These are phyloP conservation scores for Fomitopsis betulina DNA, from an alignment of 1,284 basidiomycete species.

Conservation along the genomic window DNA sequence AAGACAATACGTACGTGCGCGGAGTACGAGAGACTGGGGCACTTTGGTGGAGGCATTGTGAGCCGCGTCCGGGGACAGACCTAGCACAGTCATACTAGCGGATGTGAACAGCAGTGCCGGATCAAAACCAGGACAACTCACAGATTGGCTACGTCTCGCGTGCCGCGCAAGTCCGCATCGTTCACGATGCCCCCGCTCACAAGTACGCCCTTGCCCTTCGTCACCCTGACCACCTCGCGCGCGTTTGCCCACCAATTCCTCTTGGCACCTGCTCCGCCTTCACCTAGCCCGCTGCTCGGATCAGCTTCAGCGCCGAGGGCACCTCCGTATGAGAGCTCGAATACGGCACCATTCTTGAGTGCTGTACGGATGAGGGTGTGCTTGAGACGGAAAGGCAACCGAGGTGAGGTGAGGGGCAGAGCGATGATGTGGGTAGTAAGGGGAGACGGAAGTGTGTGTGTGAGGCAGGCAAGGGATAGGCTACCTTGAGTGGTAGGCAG, in stretches of 20 bases:
- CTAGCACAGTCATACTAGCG: constrained; percentile 54
- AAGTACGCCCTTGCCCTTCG: constrained; percentile 71
- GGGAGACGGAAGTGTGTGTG: constrained; percentile 74
- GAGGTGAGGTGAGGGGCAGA: constrained; percentile 74
- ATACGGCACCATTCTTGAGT: constrained; percentile 77
- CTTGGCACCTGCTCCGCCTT: constrained; percentile 51
- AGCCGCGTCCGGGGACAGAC: constrained; percentile 59
- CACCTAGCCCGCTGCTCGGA: constrained; percentile 41
- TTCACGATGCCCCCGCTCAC: constrained; percentile 59
- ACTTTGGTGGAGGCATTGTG: constrained; percentile 56
- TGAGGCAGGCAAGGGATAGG: constrained; percentile 77
- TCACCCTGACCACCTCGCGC: constrained; percentile 68
- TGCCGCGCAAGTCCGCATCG: constrained; percentile 59
- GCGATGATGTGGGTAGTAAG: constrained; percentile 81
- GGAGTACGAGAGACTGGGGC: constrained; percentile 62
- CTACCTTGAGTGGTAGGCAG: constrained; percentile 66
- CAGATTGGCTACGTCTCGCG: constrained; percentile 72
- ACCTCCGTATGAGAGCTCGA: constrained; percentile 78
- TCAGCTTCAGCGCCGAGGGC: constrained; percentile 62
- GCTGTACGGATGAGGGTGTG: constrained; percentile 80
- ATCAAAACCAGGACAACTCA: constrained; percentile 30
- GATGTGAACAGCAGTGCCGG: constrained; percentile 1
- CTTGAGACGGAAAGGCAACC: constrained; percentile 78
- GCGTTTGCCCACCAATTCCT: constrained; percentile 81
- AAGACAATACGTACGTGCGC: constrained; percentile 56